A percentile compares a stretch with the other conserved stretches of the same genome.
Evolutionary conservation across 371 early-diverging fungal genomes (phyloP).

Genomic region (Zancudomyces culisetae): DNA sequence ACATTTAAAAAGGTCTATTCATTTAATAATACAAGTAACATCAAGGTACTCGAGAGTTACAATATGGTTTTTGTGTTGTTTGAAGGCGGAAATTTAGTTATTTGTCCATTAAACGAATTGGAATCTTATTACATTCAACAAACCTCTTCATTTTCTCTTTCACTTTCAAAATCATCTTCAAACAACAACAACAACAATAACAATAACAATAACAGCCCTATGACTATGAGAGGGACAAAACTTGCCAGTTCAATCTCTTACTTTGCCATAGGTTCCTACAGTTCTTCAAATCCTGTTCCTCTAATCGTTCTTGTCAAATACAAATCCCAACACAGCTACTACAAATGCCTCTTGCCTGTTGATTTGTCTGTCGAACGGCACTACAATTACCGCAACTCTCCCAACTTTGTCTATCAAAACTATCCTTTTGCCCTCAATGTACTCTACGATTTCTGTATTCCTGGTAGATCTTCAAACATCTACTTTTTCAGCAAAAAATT

Average conservation of each 20-base stretch:
- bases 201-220: not conserved
- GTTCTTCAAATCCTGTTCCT: slow-evolving; percentile 7
- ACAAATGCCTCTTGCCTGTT: slow-evolving; percentile 24
- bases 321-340: slow-evolving; percentile 18
- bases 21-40: slow-evolving; percentile 7
- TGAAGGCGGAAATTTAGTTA: slow-evolving; percentile 16
- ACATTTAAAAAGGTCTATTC: slow-evolving; percentile 14
- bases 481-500: slow-evolving; percentile 22
- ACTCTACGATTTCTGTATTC: slow-evolving; percentile 16
- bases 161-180: too few species aligned
- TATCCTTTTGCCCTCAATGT: slow-evolving; percentile 10
- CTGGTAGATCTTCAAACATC: slow-evolving; percentile 13
- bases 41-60: slow-evolving; percentile 14
- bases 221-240: slow-evolving; percentile 9
- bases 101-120: slow-evolving; percentile 14
- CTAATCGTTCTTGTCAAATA: slow-evolving; percentile 20
- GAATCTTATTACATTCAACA: slow-evolving; percentile 8
- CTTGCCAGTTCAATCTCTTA: slow-evolving; percentile 20
- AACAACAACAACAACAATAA: slow-evolving; percentile 5
- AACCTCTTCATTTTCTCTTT: too few species aligned
- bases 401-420: slow-evolving; percentile 13
- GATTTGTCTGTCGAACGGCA: not conserved
- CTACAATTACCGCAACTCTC: not conserved
- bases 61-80: slow-evolving; percentile 17
- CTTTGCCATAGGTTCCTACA: slow-evolving; percentile 19